These are phyloP conservation scores for Pilobolus umbonatus DNA, from an alignment of 192 early-diverging fungal genomes.

Conservation along the genomic window DNA sequence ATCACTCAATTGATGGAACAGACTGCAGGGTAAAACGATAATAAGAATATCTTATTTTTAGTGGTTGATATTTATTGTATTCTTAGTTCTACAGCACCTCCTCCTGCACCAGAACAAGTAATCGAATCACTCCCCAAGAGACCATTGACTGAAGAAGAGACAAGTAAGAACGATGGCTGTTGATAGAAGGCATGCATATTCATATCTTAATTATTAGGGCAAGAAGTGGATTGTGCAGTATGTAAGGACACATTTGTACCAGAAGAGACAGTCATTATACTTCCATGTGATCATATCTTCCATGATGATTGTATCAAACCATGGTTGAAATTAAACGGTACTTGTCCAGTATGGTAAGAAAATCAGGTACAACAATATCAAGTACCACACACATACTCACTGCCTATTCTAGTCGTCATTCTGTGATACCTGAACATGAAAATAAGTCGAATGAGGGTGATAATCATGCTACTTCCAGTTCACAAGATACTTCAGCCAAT, in stretches of 20 bases:
- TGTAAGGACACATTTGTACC: conserved; percentile 85
- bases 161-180: conserved; percentile 20
- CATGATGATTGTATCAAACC: conserved; percentile 85
- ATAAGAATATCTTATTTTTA: not conserved
- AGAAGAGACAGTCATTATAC: conserved; percentile 57
- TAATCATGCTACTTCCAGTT: not conserved
- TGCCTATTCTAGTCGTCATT: conserved; percentile 18
- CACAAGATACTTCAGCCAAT: not conserved
- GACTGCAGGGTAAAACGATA: conserved; percentile 40
- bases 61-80: not conserved
- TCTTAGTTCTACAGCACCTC: conserved; percentile 64
- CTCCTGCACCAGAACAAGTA: conserved; percentile 72
- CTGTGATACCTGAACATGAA: conserved; percentile 12
- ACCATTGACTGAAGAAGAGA: conserved; percentile 46
- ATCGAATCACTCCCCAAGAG: conserved; percentile 61
- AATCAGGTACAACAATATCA: not conserved
- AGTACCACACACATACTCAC: not conserved
- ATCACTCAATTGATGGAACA: conserved; percentile 83
- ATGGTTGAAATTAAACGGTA: conserved; percentile 93
- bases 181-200: not conserved
- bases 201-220: conserved; percentile 28
- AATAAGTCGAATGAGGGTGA: not conserved
- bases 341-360: conserved; percentile 85
- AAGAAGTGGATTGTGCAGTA: conserved; percentile 75
- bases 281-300: conserved; percentile 88